phyloP scores from a whole-genome alignment of 1,139 yeast species.

The Hansenula sp. region DNA sequence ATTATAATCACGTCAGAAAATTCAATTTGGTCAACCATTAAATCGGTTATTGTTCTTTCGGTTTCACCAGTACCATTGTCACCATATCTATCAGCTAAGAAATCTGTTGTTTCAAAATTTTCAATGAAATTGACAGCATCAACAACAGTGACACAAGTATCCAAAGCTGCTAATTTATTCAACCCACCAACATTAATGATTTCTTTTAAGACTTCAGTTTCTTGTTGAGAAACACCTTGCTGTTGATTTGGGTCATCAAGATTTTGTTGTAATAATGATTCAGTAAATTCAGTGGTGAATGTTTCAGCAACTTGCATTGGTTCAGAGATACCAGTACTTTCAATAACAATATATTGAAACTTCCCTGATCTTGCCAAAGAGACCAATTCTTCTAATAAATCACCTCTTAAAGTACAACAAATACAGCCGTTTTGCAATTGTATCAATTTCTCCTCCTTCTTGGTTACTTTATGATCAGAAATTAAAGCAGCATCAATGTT shows the following conservation, averaged over 20 bases:
- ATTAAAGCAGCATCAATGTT: conserved; percentile 41
- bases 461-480: conserved; percentile 34
- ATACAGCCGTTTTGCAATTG: conserved; percentile 46
- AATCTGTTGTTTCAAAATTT: conserved; percentile 40
- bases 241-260: conserved; percentile 17
- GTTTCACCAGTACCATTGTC: conserved; percentile 34
- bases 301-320: conserved; percentile 51
- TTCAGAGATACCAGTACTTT: conserved; percentile 43
- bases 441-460: conserved; percentile 38
- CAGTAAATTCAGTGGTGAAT: conserved; percentile 38
- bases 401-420: conserved; percentile 45
- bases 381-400: conserved; percentile 39
- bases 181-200: conserved; percentile 37
- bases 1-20: conserved; percentile 40
- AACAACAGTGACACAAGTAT: conserved; percentile 44
- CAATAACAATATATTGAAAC: conserved; percentile 40
- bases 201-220: conserved; percentile 29
- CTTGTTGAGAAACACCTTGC: conserved; percentile 19
- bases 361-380: conserved; percentile 30
- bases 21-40: conserved; percentile 44
- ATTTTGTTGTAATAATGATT: conserved; percentile 20
- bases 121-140: conserved; percentile 37
- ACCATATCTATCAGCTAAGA: conserved; percentile 37
- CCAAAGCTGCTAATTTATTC: conserved; percentile 34
- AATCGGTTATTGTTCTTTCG: conserved; percentile 41